A percentile compares a stretch with the other conserved stretches of the same genome.
Conservation (phyloP, 148 eudicot species). For the Persicaria maculosa region DNA sequence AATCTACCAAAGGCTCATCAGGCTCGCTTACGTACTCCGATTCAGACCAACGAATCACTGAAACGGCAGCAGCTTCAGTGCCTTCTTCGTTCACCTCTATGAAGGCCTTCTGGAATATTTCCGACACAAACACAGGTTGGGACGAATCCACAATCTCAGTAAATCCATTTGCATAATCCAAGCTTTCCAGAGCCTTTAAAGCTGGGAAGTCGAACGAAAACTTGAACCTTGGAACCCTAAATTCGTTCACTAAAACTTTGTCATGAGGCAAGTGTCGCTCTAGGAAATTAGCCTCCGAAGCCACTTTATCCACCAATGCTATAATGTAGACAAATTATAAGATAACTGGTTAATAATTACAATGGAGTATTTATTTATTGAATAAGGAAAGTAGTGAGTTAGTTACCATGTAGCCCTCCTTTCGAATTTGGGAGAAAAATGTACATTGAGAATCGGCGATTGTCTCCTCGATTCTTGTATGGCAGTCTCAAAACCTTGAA, state of each 20-base stretch:
- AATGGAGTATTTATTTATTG: too few species aligned
- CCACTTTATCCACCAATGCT: neutral
- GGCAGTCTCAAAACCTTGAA: constrained; percentile 17
- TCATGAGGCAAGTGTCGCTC: constrained; percentile 4
- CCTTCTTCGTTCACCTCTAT: constrained; percentile 22
- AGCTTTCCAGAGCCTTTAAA: neutral
- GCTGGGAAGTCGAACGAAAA: constrained; percentile 11
- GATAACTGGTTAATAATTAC: too few species aligned
- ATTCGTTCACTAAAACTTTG: neutral
- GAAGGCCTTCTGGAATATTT: constrained; percentile 8
- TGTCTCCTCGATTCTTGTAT: constrained; percentile 1
- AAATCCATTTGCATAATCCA: constrained; percentile 3
- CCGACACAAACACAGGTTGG: neutral
- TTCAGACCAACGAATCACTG: too few species aligned
- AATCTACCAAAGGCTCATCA: neutral
- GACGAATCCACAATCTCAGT: constrained; percentile 15
- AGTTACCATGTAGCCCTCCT: constrained; percentile 6
- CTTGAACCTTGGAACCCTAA: constrained; percentile 17
- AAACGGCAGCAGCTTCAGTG: constrained; percentile 17
- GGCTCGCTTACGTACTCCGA: too few species aligned
- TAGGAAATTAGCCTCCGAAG: constrained; percentile 1
- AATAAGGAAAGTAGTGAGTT: too few species aligned
- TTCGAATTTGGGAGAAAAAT: constrained; percentile 13
- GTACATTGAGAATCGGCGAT: constrained; percentile 14
- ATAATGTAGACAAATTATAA: too few species aligned